These are phyloP conservation scores for Exsudoporus frostii DNA, from an alignment of 768 basidiomycete species.

Conservation along the genomic window DNA sequence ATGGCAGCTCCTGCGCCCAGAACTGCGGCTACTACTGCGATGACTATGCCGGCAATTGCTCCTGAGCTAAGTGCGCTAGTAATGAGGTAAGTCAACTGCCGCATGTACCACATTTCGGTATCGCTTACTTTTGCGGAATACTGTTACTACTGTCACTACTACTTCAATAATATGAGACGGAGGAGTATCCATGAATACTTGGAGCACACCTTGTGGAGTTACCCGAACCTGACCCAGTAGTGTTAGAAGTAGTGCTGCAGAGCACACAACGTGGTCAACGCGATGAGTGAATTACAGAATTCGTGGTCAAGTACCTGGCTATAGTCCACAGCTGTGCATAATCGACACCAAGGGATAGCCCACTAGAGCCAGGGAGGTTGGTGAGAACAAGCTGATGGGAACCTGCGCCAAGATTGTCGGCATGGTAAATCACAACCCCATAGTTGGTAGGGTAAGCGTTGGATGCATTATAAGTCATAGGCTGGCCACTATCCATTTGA, in stretches of 20 bases:
- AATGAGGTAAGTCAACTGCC: background rate
- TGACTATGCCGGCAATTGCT: slow-evolving; percentile 21
- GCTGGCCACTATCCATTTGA: slow-evolving; percentile 35
- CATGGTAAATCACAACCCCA: slow-evolving; percentile 33
- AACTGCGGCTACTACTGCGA: slow-evolving; percentile 14
- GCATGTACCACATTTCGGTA: background rate
- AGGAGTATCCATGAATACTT: background rate
- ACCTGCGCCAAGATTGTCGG: slow-evolving; percentile 39
- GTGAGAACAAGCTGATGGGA: slow-evolving; percentile 34
- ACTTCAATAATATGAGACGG: background rate
- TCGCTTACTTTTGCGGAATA: slow-evolving; percentile 13
- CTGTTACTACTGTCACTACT: background rate
- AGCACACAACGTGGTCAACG: background rate
- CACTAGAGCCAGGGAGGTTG: slow-evolving; percentile 25
- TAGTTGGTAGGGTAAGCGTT: slow-evolving; percentile 19
- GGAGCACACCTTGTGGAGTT: slow-evolving; percentile 1
- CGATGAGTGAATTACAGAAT: background rate
- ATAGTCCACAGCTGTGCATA: slow-evolving; percentile 29
- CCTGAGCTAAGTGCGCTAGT: slow-evolving; percentile 20
- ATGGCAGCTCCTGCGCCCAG: slow-evolving; percentile 12
- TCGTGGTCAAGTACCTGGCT: slow-evolving; percentile 13
- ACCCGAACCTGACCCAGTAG: background rate
- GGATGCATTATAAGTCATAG: slow-evolving; percentile 19
- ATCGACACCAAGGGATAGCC: slow-evolving; percentile 30
- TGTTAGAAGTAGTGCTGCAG: background rate